Evolutionary conservation across 2,329 filamentous ascomycete genomes (phyloP), one percentile per base, ranked within the genome.

Genomic region (Hypoxylon sp.): DNA sequence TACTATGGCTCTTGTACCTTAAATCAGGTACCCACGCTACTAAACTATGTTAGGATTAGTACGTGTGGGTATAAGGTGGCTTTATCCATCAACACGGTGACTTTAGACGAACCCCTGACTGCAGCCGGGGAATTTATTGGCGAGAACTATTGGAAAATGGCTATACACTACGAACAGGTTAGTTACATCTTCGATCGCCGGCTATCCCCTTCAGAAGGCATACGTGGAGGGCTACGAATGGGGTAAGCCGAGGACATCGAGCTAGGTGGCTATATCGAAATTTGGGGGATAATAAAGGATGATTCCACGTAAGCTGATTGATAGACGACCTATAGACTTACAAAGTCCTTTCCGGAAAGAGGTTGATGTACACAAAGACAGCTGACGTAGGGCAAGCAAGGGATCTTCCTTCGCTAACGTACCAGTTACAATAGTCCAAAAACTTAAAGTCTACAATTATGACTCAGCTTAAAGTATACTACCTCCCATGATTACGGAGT

Each of bases 371-470:
- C 52, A 51, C 51, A 9, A 17, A 57, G 50, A 50, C 22, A 47
- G 22, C 50, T 59, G 63, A 63, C 29, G 54, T 64, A 56, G 22
- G 35, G 35, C 37, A 68, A 39, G 58, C 19, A 44, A 57, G 50
- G 46, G n/a, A 52, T 31, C 52, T 57, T 56, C 10, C 17, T 22
- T 44, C 22, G 51, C 37, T 35, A 3, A 29, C 17, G 52, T 54
- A 54, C 42, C 35, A 17, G 19, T 9, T 54, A 44, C 39, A 44
- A 17, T 22, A 17, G 14, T 42, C n/a, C 3, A 19, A 42, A 39
- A n/a, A 6, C 5, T 42, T n/a, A 6, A 19, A 17, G n/a, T 19
- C 9, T 19, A n/a, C 14, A 3, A 42, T 9, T 19, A 19, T 42
- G 17, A n/a, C 13, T n/a, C 14, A 13, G 35, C 35, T 37, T 37